Percentiles rank a stretch among this genome's conserved stretches.
phyloP scores from a whole-genome alignment of 257 asterid genomes.

The Vinca minor region DNA sequence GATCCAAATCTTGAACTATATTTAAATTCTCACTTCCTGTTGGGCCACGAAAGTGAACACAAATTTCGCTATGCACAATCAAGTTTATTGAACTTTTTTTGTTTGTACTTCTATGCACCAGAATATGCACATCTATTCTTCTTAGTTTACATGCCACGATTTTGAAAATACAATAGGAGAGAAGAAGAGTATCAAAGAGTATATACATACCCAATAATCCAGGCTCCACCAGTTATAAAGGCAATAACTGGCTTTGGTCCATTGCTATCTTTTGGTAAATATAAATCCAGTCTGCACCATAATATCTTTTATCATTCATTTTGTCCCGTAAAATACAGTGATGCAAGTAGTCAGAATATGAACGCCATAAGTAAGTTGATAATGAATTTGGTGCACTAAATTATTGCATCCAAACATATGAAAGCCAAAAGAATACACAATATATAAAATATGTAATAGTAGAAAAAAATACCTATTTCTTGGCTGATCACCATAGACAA shows the following conservation, averaged over 20 bases:
- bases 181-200: background rate
- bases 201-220: slow-evolving; percentile 79
- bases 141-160: background rate
- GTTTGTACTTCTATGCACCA: background rate
- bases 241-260: slow-evolving; percentile 95
- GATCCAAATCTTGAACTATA: background rate
- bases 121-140: background rate
- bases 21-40: background rate
- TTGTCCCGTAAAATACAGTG: slow-evolving; percentile 4
- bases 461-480: slow-evolving; percentile 61
- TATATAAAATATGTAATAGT: background rate
- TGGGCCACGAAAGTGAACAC: background rate
- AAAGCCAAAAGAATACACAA: background rate
- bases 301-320: slow-evolving; percentile 8
- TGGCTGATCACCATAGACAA: slow-evolving; percentile 83
- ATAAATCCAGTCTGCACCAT: slow-evolving; percentile 71
- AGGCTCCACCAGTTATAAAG: slow-evolving; percentile 97
- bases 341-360: background rate
- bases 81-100: background rate
- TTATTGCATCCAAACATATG: background rate
- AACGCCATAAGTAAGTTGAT: background rate
- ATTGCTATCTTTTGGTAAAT: slow-evolving; percentile 55
- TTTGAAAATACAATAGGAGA: background rate
- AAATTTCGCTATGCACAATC: background rate
- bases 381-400: background rate